phyloP scores from a whole-genome alignment of 177 flowering plant species.

The Tripterygium wilfordii region DNA sequence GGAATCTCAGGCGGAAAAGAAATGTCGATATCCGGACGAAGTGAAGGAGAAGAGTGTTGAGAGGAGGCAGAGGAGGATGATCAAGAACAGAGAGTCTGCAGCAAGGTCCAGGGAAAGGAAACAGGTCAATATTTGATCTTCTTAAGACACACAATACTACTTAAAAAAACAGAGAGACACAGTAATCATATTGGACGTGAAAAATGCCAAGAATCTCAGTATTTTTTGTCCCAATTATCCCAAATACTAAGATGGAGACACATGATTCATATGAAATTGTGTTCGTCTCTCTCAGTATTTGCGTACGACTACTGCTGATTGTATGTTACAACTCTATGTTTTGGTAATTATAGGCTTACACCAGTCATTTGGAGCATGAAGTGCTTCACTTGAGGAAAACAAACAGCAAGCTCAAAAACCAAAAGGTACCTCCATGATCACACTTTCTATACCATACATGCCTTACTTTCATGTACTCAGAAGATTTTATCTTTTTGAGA shows the following conservation, averaged over 20 bases:
- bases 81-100: conserved; percentile 62
- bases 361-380: conserved; percentile 29
- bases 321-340: not conserved
- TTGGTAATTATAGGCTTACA: conserved; percentile 25
- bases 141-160: no score
- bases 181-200: no score
- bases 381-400: conserved; percentile 23
- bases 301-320: not conserved
- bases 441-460: no score
- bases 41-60: conserved; percentile 49
- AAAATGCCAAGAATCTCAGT: no score
- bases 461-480: no score
- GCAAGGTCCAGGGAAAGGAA: conserved; percentile 67
- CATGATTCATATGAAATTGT: no score
- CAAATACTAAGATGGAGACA: no score
- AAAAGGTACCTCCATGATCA: conserved; percentile 24
- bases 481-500: no score
- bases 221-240: no score
- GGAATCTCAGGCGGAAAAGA: no score
- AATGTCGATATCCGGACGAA: conserved; percentile 24
- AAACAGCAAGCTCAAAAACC: conserved; percentile 29
- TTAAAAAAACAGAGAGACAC: no score
- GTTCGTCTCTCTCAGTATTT: no score
- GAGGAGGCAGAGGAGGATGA: conserved; percentile 64
- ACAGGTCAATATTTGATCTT: conserved; percentile 41